Evolutionary conservation across 805 yeast genomes (phyloP), one percentile per base, ranked within the genome.

Genomic region (Wickerhamiella australiensis): DNA sequence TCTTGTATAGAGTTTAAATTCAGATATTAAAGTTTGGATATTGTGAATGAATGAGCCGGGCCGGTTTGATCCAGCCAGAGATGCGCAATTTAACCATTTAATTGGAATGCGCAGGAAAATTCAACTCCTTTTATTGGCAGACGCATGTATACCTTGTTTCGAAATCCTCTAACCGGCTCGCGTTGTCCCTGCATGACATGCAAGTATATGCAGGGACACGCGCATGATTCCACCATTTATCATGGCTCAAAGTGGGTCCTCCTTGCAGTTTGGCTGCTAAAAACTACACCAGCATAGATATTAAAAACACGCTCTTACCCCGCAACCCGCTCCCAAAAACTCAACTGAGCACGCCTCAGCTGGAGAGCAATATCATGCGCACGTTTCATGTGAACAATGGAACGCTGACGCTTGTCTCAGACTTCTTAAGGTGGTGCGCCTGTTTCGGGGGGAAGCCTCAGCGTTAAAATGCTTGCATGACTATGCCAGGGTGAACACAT

Each of bases 101-200:
- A n/a, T n/a, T 26, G 29, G 9, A 7, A 11, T 26, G 11, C 29
- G 29, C 29, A 26, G 11, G 29, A n/a, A 26, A 26, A 33, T 15
- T 5, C 20, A n/a, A 15, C 38, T 33, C 38, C 38, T 33, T 33
- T 33, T 5, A 33, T 33, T 33, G 20, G 38, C 5, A 33, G 38
- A 15, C 26, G 42, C 31, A 15, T 15, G 27, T 41, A 11, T 20
- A 41, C 44, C 31, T 25, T 41, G 44, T 41, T 41, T 41, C 44
- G 44, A 23, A 29, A 41, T 41, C 20, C 31, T 23, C 31, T 41
- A 11, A 41, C 44, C 31, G 15, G 31, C 29, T 12, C 25, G 44
- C 44, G 31, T 22, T 41, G 44, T 41, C 44, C 44, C 44, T 41
- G 44, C 44, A 41, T 22, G 20, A 23, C n/a, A n/a, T 41, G 31